Percentiles rank a stretch among this genome's conserved stretches.
Evolutionary conservation across 1,284 basidiomycete genomes (phyloP).

Genomic region (Fomitopsis schrenkii): DNA sequence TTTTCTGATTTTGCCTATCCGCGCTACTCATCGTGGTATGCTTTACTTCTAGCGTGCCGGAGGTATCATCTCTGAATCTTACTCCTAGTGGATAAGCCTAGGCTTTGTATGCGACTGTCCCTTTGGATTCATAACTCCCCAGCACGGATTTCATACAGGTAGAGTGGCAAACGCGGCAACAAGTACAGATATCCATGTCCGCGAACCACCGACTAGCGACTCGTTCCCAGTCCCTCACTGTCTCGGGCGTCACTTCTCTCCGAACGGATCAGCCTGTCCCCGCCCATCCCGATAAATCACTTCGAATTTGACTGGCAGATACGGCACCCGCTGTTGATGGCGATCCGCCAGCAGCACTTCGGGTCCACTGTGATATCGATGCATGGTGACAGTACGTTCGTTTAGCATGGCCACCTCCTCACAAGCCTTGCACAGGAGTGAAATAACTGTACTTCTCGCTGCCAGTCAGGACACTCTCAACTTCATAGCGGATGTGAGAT

Average conservation of each 20-base stretch:
- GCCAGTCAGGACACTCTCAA: too few species aligned
- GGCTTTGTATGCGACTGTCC: too few species aligned
- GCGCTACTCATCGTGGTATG: too few species aligned
- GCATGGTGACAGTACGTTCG: not conserved
- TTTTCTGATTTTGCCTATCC: not conserved
- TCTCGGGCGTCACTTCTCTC: not conserved
- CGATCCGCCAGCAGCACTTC: not conserved
- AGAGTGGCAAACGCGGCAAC: too few species aligned
- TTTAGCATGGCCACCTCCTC: not conserved
- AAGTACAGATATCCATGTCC: too few species aligned
- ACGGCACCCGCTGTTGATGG: not conserved
- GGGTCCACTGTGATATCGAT: not conserved
- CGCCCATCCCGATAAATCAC: not conserved
- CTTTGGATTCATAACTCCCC: too few species aligned
- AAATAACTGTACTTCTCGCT: too few species aligned
- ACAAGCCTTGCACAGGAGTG: not conserved
- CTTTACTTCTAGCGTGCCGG: too few species aligned
- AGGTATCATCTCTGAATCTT: too few species aligned
- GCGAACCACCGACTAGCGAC: not conserved
- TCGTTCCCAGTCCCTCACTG: not conserved
- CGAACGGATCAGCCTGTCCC: not conserved
- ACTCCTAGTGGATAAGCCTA: too few species aligned
- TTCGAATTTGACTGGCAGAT: not conserved
- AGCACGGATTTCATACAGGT: too few species aligned
- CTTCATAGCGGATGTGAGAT: too few species aligned